Percentiles rank a stretch among this genome's conserved stretches.
These are phyloP conservation scores for Chernovozyma aurita DNA, from an alignment of 1,139 yeast genomes.

Conservation along the genomic window DNA sequence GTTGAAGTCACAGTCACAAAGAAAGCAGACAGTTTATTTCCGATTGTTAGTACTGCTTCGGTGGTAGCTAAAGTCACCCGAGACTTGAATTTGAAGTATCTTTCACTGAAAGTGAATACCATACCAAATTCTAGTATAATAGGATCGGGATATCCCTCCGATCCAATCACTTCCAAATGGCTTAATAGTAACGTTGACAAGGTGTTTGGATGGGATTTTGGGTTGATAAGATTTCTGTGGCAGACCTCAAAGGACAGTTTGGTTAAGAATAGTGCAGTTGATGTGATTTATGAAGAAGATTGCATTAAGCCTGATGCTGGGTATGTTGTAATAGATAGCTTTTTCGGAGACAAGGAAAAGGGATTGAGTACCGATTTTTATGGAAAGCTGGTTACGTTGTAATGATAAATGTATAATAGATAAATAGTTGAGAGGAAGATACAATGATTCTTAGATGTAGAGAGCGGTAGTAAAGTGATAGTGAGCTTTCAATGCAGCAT, in stretches of 20 bases:
- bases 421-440: not conserved
- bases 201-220: conserved; percentile 82
- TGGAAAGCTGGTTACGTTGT: conserved; percentile 4
- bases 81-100: conserved; percentile 58
- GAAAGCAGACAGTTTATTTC: conserved; percentile 92
- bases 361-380: conserved; percentile 2
- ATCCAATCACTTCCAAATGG: conserved; percentile 81
- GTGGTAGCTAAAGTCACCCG: conserved; percentile 96
- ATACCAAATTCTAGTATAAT: conserved; percentile 31
- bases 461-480: not conserved
- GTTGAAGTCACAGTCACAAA: conserved; percentile 81
- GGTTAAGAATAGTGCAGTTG: conserved; percentile 45
- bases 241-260: conserved; percentile 81
- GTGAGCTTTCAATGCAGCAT: too few relatives aligned
- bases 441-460: not conserved
- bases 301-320: conserved; percentile 24
- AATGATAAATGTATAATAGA: not conserved
- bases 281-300: conserved; percentile 38
- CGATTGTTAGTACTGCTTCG: conserved; percentile 94
- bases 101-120: conserved; percentile 15
- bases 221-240: conserved; percentile 86
- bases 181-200: conserved; percentile 56
- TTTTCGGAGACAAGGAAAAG: conserved; percentile 15
- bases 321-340: conserved; percentile 27
- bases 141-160: conserved; percentile 96